phyloP scores from a whole-genome alignment of 2,329 filamentous ascomycete genomes.

The Mycosphaerella sp. region DNA sequence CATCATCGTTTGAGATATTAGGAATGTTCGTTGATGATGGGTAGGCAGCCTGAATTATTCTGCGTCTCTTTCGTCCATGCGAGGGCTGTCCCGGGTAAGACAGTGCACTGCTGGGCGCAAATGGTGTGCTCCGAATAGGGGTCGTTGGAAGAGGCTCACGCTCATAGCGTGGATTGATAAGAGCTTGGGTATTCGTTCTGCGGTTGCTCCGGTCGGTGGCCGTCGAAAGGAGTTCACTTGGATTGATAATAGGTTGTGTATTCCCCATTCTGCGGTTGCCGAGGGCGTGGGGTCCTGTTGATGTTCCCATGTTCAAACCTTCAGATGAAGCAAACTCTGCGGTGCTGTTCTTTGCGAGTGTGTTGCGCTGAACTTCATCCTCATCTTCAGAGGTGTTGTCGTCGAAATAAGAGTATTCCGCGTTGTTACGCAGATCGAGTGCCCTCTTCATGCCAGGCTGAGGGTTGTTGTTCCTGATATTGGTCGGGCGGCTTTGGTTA shows the following conservation, averaged over 20 bases:
- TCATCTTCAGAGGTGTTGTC: neutral
- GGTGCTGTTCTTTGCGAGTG: neutral
- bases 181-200: no score
- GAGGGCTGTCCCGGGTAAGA: neutral
- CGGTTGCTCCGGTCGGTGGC: neutral
- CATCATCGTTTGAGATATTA: neutral
- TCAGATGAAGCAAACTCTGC: no score
- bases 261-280: no score
- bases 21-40: neutral
- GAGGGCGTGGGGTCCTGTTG: no score
- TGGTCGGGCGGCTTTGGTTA: neutral
- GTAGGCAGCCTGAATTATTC: neutral
- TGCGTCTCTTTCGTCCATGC: neutral
- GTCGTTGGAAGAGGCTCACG: neutral
- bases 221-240: neutral
- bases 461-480: neutral
- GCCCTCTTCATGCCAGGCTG: neutral
- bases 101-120: neutral
- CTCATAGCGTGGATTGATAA: neutral
- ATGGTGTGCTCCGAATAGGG: neutral
- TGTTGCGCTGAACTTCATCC: neutral
- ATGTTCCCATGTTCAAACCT: no score
- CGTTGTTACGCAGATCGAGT: neutral
- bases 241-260: no score
- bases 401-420: neutral